Conservation (phyloP, 176 grass and related monocot species). For the Oryza longistaminata region DNA sequence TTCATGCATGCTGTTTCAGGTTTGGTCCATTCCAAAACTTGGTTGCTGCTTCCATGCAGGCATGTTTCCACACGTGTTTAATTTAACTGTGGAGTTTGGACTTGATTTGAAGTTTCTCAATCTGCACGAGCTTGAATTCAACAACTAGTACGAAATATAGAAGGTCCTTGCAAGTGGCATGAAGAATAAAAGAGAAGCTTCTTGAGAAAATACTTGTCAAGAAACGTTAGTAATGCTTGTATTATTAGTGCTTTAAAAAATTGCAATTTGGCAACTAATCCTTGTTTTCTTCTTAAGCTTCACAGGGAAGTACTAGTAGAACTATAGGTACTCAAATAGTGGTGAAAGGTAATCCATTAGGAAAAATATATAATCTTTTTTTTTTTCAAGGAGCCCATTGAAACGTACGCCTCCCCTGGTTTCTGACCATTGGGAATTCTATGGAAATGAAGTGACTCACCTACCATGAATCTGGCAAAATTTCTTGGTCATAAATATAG, state of each 20-base stretch:
- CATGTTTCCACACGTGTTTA: background rate
- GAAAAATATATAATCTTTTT: background rate
- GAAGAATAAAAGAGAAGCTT: background rate
- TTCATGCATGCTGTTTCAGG: background rate
- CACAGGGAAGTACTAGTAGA: background rate
- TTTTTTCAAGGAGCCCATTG: background rate
- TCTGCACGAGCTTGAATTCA: background rate
- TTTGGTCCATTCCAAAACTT: background rate
- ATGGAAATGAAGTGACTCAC: constrained; percentile 7
- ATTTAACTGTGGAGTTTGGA: background rate
- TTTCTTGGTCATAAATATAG: constrained; percentile 2
- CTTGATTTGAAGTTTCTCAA: constrained; percentile 4
- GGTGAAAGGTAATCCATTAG: background rate
- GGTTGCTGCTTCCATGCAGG: background rate
- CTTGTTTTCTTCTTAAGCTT: background rate
- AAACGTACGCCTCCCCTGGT: constrained; percentile 34
- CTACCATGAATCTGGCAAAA: constrained; percentile 17
- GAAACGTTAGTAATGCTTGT: background rate
- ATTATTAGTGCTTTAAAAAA: background rate
- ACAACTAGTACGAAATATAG: background rate
- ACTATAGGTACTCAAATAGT: constrained; percentile 2
- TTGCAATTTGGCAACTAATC: background rate
- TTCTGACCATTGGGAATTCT: constrained; percentile 20
- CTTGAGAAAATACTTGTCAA: background rate
- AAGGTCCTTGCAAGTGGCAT: background rate